Conservation (phyloP, 306 rosid species). For the Dalbergia cochinchinensis region DNA sequence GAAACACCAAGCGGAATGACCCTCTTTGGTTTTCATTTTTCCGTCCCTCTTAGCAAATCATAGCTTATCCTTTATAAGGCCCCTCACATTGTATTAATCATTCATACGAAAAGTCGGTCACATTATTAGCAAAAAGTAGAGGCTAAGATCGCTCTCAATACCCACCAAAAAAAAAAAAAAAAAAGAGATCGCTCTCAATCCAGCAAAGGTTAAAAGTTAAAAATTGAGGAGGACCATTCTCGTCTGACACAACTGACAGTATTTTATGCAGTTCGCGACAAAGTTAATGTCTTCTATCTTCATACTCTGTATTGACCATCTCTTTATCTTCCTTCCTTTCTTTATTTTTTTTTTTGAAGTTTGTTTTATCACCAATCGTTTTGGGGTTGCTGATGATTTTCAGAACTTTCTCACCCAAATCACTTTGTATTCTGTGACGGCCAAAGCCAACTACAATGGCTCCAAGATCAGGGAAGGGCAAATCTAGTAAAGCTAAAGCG, state of each 20-base stretch:
- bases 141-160: constrained; percentile 65
- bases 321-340: neutral
- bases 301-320: constrained; percentile 6
- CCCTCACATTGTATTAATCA: constrained; percentile 23
- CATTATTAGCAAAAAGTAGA: constrained; percentile 55
- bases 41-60: too few species aligned
- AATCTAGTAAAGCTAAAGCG: constrained; percentile 71
- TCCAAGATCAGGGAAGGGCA: constrained; percentile 85
- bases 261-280: neutral
- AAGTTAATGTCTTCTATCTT: neutral
- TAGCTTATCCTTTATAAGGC: neutral
- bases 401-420: constrained; percentile 15
- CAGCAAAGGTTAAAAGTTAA: constrained; percentile 48
- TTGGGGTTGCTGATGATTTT: neutral
- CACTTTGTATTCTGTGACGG: neutral
- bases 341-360: too few species aligned
- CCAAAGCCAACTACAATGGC: constrained; percentile 61
- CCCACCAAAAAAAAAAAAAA: too few species aligned
- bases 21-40: too few species aligned
- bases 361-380: constrained; percentile 5
- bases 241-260: constrained; percentile 42
- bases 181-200: constrained; percentile 73
- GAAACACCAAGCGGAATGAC: too few species aligned
- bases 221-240: constrained; percentile 59
- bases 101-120: constrained; percentile 25